Percentiles rank a stretch among this genome's conserved stretches.
phyloP scores from a whole-genome alignment of 2,329 filamentous ascomycete species.

The Microascus cirrosus region DNA sequence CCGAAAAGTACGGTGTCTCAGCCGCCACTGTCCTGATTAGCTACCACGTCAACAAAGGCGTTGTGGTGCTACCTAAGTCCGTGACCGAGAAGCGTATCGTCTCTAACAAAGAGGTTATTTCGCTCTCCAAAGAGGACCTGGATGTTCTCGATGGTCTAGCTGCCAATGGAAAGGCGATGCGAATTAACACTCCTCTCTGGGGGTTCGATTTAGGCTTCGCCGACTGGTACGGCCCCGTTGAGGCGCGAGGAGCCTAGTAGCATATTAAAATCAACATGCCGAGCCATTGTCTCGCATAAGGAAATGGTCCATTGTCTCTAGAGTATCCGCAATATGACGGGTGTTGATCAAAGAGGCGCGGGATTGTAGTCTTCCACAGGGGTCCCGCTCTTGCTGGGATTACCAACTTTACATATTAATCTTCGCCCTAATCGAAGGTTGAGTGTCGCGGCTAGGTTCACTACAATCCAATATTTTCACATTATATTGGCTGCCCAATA shows the following conservation, averaged over 20 bases:
- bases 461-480: no score
- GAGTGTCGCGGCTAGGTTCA: no score
- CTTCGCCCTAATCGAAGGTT: no score
- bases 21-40: slow-evolving; percentile 11
- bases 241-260: neutral
- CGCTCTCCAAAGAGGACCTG: slow-evolving; percentile 9
- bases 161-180: slow-evolving; percentile 17
- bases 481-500: no score
- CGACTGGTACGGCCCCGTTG: slow-evolving; percentile 26
- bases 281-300: no score
- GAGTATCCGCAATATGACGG: no score
- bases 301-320: no score
- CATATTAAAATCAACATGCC: neutral
- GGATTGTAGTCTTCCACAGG: no score
- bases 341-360: no score
- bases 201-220: slow-evolving; percentile 16
- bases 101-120: slow-evolving; percentile 9
- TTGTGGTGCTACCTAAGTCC: slow-evolving; percentile 12
- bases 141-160: slow-evolving; percentile 10
- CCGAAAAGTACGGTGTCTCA: slow-evolving; percentile 9
- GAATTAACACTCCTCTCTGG: slow-evolving; percentile 20
- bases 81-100: slow-evolving; percentile 11
- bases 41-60: slow-evolving; percentile 12
- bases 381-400: no score
- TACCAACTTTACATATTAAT: no score